These are phyloP conservation scores for Cubamyces sp. DNA, from an alignment of 768 basidiomycete species.

Conservation along the genomic window DNA sequence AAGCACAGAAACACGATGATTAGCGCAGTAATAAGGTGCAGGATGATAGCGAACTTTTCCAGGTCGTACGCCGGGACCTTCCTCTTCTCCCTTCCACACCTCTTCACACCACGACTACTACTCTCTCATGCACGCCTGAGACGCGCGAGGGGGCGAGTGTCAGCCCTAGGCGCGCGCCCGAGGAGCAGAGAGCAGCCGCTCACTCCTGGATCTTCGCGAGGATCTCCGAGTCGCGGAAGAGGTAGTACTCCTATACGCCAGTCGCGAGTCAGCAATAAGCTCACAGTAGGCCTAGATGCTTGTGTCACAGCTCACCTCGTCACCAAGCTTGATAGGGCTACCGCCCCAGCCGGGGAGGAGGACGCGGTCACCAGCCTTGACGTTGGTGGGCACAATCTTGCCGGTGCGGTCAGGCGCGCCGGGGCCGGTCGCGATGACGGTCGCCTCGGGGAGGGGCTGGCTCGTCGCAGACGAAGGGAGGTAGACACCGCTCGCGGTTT, in stretches of 20 bases:
- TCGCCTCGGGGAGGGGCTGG: conserved; percentile 93
- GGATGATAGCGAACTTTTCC: conserved; percentile 28
- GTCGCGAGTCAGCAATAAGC: conserved; percentile 8
- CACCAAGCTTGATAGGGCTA: conserved; percentile 93
- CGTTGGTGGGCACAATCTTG: conserved; percentile 67
- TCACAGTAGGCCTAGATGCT: background rate
- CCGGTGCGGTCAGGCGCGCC: conserved; percentile 93
- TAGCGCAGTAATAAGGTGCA: conserved; percentile 21
- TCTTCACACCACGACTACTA: background rate
- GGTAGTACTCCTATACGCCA: conserved; percentile 77
- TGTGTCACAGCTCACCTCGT: conserved; percentile 68
- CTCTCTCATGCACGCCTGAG: background rate
- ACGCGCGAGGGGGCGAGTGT: background rate
- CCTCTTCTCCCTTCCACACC: background rate
- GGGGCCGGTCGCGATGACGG: conserved; percentile 94
- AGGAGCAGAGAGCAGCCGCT: background rate
- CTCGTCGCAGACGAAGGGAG: conserved; percentile 88
- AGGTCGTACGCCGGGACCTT: background rate
- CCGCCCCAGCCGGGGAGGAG: conserved; percentile 97
- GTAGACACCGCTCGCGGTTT: conserved; percentile 98
- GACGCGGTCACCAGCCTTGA: conserved; percentile 90
- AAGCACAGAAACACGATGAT: conserved; percentile 8
- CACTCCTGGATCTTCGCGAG: conserved; percentile 95
- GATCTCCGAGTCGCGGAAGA: conserved; percentile 95
- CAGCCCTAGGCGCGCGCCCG: background rate